Evolutionary conservation across 1,284 basidiomycete genomes (phyloP).

Genomic region (Inonotus obliquus): DNA sequence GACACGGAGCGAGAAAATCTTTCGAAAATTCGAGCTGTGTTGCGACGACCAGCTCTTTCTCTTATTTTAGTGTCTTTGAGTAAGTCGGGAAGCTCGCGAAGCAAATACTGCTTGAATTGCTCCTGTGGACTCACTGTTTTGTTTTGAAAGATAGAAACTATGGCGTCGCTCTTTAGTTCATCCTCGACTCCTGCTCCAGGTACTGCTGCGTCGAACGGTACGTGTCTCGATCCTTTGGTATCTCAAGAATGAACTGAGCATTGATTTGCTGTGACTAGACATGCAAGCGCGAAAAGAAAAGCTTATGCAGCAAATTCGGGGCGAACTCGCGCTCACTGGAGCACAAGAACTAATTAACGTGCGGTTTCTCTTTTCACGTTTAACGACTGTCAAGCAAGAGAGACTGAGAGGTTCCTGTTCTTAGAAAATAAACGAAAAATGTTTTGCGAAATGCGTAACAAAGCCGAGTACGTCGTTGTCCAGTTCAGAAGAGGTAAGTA

Average conservation of each 20-base stretch:
- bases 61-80: not conserved
- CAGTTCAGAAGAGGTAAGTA: slow-evolving; percentile 65
- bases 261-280: not conserved
- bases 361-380: slow-evolving; percentile 23
- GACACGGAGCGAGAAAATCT: not conserved
- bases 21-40: not conserved
- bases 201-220: slow-evolving; percentile 1
- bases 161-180: slow-evolving; percentile 1
- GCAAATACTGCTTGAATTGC: not conserved
- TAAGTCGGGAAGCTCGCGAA: not conserved
- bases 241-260: not conserved
- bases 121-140: not conserved
- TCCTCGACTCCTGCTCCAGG: not conserved
- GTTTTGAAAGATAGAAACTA: not conserved
- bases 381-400: not conserved
- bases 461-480: slow-evolving; percentile 71
- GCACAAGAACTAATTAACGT: slow-evolving; percentile 83
- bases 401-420: not conserved
- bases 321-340: slow-evolving; percentile 69
- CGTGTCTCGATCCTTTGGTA: not conserved
- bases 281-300: slow-evolving; percentile 54
- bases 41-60: no score
- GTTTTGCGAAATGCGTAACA: slow-evolving; percentile 73
- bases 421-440: slow-evolving; percentile 75
- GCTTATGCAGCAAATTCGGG: slow-evolving; percentile 63